Percentiles rank a stretch among this genome's conserved stretches.
phyloP scores from a whole-genome alignment of 805 yeast genomes.

The Wickerhamiella australiensis region DNA sequence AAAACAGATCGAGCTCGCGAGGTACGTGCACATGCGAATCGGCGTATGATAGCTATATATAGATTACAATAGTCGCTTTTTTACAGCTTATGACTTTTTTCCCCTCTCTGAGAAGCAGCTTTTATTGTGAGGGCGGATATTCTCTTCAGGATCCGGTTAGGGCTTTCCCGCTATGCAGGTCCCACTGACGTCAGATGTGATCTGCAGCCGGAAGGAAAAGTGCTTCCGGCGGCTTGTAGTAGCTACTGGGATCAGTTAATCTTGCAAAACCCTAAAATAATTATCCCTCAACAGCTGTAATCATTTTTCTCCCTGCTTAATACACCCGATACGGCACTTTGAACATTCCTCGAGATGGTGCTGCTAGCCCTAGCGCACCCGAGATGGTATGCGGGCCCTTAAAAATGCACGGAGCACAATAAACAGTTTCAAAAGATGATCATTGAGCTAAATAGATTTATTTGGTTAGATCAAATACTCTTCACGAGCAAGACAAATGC shows the following conservation, averaged over 20 bases:
- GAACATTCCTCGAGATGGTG: background rate
- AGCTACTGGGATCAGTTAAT: background rate
- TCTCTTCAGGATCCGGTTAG: background rate
- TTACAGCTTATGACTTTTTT: background rate
- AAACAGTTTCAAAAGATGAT: background rate
- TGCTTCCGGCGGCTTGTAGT: background rate
- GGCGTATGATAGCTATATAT: too few species aligned
- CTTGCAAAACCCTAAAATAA: background rate
- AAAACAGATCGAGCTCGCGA: too few species aligned
- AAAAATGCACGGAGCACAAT: too few species aligned
- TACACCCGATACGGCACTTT: background rate
- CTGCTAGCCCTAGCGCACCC: background rate
- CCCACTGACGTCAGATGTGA: background rate
- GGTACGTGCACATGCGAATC: too few species aligned
- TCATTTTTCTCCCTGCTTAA: background rate
- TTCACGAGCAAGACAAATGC: background rate
- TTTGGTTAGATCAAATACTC: background rate
- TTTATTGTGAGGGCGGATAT: conserved; percentile 4
- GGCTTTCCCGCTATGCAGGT: background rate
- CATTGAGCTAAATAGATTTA: background rate
- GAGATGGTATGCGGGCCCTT: background rate
- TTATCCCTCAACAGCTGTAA: background rate
- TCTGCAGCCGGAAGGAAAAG: background rate
- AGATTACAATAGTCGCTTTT: too few species aligned
- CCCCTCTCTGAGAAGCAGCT: background rate